Conservation (phyloP, 2,329 filamentous ascomycete genomes). For the Colletotrichum salicis region DNA sequence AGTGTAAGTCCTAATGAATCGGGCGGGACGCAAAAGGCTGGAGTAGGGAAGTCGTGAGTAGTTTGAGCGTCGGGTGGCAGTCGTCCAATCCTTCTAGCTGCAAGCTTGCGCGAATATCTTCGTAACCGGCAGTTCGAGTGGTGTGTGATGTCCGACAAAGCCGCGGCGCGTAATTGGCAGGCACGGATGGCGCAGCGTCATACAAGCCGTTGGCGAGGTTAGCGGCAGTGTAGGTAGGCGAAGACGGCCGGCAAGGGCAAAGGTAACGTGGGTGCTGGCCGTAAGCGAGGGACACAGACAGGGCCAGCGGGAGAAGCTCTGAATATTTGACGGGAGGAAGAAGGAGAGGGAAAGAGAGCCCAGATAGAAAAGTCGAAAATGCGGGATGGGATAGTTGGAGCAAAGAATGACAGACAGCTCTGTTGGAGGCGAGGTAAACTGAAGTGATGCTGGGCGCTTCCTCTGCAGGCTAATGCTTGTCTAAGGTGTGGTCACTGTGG, state of each 20-base stretch:
- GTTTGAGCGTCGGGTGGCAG: constrained; percentile 5
- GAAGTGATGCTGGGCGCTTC: constrained; percentile 17
- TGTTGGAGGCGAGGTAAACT: constrained; percentile 3
- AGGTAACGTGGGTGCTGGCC: background rate
- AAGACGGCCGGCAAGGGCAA: background rate
- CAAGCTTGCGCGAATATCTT: constrained; percentile 34
- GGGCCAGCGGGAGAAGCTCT: background rate
- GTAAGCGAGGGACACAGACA: background rate
- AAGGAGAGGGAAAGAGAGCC: background rate
- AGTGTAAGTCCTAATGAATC: background rate
- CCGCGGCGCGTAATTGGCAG: constrained; percentile 17
- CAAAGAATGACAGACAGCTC: background rate
- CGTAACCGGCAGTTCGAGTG: constrained; percentile 20
- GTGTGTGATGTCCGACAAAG: constrained; percentile 25
- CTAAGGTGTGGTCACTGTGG: background rate
- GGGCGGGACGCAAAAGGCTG: constrained; percentile 4
- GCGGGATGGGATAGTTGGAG: constrained; percentile 18
- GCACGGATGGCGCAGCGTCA: constrained; percentile 20
- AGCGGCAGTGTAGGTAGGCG: constrained; percentile 14
- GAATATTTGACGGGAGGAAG: background rate
- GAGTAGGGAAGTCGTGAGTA: constrained; percentile 2
- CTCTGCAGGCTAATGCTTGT: constrained; percentile 7
- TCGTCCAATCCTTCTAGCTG: constrained; percentile 28
- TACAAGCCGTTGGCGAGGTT: constrained; percentile 13
- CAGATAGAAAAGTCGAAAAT: constrained; percentile 8